These are phyloP conservation scores for Cyclanthera cordifolia DNA, from an alignment of 306 rosid genomes.

Conservation along the genomic window DNA sequence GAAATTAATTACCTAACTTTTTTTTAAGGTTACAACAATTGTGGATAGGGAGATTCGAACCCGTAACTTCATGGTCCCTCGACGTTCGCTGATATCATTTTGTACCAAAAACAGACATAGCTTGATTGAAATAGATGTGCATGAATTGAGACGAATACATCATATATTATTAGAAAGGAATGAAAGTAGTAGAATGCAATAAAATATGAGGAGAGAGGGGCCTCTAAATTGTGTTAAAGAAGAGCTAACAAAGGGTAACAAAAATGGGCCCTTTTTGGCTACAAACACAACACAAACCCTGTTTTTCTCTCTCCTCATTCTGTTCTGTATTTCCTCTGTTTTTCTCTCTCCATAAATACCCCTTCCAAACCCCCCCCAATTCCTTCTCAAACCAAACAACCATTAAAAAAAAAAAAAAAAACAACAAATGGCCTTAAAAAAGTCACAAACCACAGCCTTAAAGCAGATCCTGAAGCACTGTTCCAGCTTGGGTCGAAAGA, in stretches of 20 bases:
- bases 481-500: constrained; percentile 55
- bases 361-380: constrained; percentile 10
- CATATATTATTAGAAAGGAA: no score
- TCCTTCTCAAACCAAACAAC: no score
- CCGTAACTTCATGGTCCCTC: no score
- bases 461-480: constrained; percentile 84
- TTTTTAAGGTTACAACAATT: no score
- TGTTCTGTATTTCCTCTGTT: neutral
- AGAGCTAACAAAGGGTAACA: constrained; percentile 30
- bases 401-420: no score
- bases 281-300: constrained; percentile 23
- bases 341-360: constrained; percentile 41
- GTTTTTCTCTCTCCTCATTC: constrained; percentile 14
- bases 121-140: no score
- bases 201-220: constrained; percentile 21
- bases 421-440: constrained; percentile 65
- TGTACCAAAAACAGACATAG: no score
- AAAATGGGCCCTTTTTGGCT: constrained; percentile 19
- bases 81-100: no score
- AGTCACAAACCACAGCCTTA: constrained; percentile 54
- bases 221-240: constrained; percentile 45
- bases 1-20: no score
- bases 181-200: neutral
- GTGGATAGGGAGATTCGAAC: no score
- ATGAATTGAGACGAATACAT: no score